A percentile compares a stretch with the other conserved stretches of the same genome.
phyloP scores from a whole-genome alignment of 1,139 yeast species.

The Taphrina pruni region DNA sequence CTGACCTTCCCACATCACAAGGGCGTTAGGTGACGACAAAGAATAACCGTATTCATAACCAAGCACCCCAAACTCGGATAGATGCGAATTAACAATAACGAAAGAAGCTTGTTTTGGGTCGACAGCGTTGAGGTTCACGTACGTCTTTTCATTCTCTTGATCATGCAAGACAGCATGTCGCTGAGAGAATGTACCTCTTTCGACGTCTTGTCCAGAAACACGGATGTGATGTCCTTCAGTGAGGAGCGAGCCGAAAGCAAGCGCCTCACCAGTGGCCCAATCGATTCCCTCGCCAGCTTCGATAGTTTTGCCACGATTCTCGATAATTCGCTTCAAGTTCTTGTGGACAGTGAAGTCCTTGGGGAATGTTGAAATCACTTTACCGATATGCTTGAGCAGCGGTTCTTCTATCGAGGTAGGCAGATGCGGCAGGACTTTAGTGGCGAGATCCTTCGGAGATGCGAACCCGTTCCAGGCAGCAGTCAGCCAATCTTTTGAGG shows the following conservation, averaged over 20 bases:
- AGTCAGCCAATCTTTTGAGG: conserved; percentile 96
- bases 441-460: conserved; percentile 95
- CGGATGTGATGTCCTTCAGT: conserved; percentile 96
- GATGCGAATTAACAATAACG: conserved; percentile 90
- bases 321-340: conserved; percentile 92
- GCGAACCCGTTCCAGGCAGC: conserved; percentile 99
- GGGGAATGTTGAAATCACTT: conserved; percentile 81
- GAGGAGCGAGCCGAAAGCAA: conserved; percentile 91
- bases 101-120: conserved; percentile 84
- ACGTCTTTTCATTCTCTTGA: conserved; percentile 80
- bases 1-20: conserved; percentile 99
- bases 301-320: conserved; percentile 81
- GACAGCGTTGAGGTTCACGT: conserved; percentile 83
- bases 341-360: conserved; percentile 86
- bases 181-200: conserved; percentile 99
- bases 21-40: conserved; percentile 93
- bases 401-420: conserved; percentile 89
- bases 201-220: conserved; percentile 99
- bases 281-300: conserved; percentile 93
- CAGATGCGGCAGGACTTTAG: conserved; percentile 91
- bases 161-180: conserved; percentile 99
- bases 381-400: conserved; percentile 77
- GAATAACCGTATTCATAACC: conserved; percentile 99
- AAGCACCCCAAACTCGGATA: conserved; percentile 98
- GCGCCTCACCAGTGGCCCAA: conserved; percentile 99